Conservation (phyloP, 345 rosid genomes). For the Populus pruinosa region DNA sequence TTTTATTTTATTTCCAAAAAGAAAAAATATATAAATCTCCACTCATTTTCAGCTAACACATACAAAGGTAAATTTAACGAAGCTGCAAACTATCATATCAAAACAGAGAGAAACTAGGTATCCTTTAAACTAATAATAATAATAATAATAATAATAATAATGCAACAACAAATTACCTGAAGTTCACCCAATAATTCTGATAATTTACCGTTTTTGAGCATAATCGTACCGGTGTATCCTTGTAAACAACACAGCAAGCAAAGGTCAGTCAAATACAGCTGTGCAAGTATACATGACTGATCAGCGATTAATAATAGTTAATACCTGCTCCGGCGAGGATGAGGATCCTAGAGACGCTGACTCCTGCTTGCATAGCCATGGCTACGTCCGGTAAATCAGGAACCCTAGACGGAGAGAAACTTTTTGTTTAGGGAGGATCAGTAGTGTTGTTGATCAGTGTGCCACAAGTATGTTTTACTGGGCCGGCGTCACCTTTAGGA, state of each 20-base stretch:
- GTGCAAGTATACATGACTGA: neutral
- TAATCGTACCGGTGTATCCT: conserved; percentile 81
- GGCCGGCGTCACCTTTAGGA: neutral
- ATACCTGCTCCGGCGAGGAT: conserved; percentile 81
- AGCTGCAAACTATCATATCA: neutral
- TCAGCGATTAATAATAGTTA: neutral
- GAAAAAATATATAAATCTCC: neutral
- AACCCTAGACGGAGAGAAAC: conserved; percentile 3
- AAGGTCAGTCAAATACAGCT: neutral
- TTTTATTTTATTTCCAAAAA: neutral
- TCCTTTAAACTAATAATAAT: neutral
- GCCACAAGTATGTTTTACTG: neutral
- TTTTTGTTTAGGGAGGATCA: neutral
- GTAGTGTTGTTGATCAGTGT: neutral
- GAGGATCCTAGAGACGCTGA: conserved; percentile 65
- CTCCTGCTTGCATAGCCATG: conserved; percentile 83
- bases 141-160: neutral
- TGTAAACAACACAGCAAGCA: neutral
- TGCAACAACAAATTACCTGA: conserved; percentile 43
- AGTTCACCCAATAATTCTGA: conserved; percentile 72
- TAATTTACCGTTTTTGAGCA: conserved; percentile 77
- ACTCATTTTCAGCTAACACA: neutral
- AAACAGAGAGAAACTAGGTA: neutral
- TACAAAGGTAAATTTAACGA: neutral
- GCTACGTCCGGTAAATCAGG: neutral